Percentiles rank a stretch among this genome's conserved stretches.
Evolutionary conservation across 768 basidiomycete species (phyloP).

Genomic region (Rhodotorula kratochvilovae): DNA sequence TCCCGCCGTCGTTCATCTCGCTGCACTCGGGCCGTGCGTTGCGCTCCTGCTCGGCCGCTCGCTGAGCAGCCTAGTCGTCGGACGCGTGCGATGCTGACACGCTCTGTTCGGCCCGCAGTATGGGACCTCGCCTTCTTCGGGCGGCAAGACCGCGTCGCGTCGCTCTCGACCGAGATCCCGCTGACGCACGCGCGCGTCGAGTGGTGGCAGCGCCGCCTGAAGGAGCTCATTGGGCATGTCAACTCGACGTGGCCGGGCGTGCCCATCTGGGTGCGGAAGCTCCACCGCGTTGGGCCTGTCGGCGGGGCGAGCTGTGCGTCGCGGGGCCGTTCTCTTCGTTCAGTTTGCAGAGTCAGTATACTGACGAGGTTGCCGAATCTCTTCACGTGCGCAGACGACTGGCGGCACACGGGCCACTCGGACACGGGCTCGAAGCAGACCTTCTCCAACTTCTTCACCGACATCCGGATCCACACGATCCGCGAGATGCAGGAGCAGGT

Average conservation of each 20-base stretch:
- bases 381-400: slow-evolving; percentile 27
- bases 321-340: too few species aligned
- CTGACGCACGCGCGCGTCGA: slow-evolving; percentile 36
- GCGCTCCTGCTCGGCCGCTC: too few species aligned
- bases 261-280: slow-evolving; percentile 37
- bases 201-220: slow-evolving; percentile 41
- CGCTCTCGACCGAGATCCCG: slow-evolving; percentile 36
- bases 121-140: slow-evolving; percentile 44
- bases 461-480: slow-evolving; percentile 40
- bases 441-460: slow-evolving; percentile 43
- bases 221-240: slow-evolving; percentile 23
- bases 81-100: too few species aligned
- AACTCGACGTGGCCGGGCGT: slow-evolving; percentile 34
- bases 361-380: not conserved
- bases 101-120: too few species aligned
- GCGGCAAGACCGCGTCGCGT: slow-evolving; percentile 36
- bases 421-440: slow-evolving; percentile 17
- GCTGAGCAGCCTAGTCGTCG: too few species aligned
- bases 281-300: slow-evolving; percentile 40
- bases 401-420: slow-evolving; percentile 25
- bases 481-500: slow-evolving; percentile 42
- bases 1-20: slow-evolving; percentile 39
- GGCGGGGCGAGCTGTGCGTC: slow-evolving; percentile 34
- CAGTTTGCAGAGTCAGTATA: not conserved
- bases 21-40: slow-evolving; percentile 40